Evolutionary conservation across 495 filamentous ascomycete genomes (phyloP).

Genomic region (Talaromyces proteolyticus): DNA sequence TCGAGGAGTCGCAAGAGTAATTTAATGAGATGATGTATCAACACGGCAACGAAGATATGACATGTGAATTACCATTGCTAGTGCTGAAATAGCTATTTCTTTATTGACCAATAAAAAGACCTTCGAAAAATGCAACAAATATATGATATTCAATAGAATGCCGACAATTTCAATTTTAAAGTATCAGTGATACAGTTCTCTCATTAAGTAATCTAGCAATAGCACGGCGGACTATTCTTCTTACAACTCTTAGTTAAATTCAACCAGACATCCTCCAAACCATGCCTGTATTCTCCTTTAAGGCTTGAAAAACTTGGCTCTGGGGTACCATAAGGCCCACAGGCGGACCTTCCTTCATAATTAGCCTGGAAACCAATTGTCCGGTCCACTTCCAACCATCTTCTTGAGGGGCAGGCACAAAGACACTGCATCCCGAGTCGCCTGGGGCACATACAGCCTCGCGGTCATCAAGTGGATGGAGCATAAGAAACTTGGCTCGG

Average conservation of each 20-base stretch:
- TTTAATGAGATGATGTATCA: too few relatives aligned
- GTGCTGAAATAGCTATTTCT: too few relatives aligned
- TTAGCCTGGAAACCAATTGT: conserved; percentile 5
- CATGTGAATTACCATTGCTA: too few relatives aligned
- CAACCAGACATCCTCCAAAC: conserved; percentile 3
- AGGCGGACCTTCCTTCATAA: not conserved
- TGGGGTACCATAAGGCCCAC: conserved; percentile 6
- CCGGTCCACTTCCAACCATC: conserved; percentile 7
- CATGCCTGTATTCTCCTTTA: conserved; percentile 5
- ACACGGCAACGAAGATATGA: too few relatives aligned
- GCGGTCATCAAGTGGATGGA: not conserved
- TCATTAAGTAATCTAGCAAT: too few relatives aligned
- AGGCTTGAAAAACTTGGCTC: conserved; percentile 3
- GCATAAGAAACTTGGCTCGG: not conserved
- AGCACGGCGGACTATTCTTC: too few relatives aligned
- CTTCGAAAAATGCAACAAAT: too few relatives aligned
- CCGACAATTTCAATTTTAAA: too few relatives aligned
- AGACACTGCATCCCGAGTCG: conserved; percentile 8
- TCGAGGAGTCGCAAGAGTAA: too few relatives aligned
- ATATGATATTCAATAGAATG: too few relatives aligned
- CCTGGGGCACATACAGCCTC: conserved; percentile 2
- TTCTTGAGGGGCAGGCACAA: not conserved
- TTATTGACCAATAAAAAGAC: too few relatives aligned
- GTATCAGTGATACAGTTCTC: too few relatives aligned
- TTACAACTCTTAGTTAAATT: not conserved